Percentiles rank a stretch among this genome's conserved stretches.
Conservation (phyloP, 495 filamentous ascomycete genomes). For the Massariosphaeria phaeospora region DNA sequence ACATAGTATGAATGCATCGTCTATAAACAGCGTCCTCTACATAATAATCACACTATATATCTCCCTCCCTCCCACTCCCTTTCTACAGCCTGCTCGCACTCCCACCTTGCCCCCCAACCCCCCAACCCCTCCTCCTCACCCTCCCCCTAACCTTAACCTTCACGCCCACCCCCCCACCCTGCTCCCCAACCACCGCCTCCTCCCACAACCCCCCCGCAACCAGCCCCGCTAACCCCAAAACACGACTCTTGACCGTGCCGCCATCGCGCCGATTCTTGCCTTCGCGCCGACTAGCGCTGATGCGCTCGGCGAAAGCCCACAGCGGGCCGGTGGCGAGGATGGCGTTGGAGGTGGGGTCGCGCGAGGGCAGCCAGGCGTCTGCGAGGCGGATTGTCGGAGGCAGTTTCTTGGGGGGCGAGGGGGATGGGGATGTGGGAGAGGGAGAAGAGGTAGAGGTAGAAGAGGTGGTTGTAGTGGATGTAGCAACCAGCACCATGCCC, state of each 20-base stretch:
- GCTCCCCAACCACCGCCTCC: conserved; percentile 12
- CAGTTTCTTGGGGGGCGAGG: conserved; percentile 48
- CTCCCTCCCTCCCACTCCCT: not conserved
- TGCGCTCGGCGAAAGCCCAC: conserved; percentile 87
- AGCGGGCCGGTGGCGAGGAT: conserved; percentile 66
- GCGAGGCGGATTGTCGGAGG: conserved; percentile 59
- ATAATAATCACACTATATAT: not conserved
- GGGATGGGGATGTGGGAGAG: too few species aligned
- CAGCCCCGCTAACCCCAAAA: conserved; percentile 65
- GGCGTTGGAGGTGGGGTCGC: conserved; percentile 55
- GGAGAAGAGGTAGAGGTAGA: too few species aligned
- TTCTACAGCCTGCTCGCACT: conserved; percentile 19
- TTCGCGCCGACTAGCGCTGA: conserved; percentile 75
- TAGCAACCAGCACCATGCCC: conserved; percentile 71
- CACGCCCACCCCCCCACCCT: not conserved
- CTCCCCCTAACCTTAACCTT: conserved; percentile 13
- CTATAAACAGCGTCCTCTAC: too few species aligned
- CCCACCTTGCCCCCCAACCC: not conserved
- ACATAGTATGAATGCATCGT: too few species aligned
- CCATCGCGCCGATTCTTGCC: conserved; percentile 94
- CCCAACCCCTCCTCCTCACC: conserved; percentile 8
- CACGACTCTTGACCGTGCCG: conserved; percentile 78
- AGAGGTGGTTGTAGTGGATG: too few species aligned
- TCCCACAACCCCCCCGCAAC: conserved; percentile 49
- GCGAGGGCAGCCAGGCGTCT: conserved; percentile 69